These are phyloP conservation scores for Amanita rubescens DNA, from an alignment of 768 basidiomycete genomes.

Conservation along the genomic window DNA sequence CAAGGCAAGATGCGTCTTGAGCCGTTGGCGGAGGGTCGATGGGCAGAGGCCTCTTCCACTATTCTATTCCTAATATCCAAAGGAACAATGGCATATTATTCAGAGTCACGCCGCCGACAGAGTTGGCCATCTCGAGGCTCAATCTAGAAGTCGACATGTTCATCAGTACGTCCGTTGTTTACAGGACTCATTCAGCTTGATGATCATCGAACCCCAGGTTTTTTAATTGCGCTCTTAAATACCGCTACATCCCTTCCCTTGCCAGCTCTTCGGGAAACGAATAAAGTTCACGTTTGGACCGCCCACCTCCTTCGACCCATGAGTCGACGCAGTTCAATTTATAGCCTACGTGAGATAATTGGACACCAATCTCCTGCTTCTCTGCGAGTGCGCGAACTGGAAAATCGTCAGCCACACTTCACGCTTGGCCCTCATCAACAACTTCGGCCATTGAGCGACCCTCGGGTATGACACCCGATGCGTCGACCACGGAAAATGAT, in stretches of 20 bases:
- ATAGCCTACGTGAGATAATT: constrained; percentile 69
- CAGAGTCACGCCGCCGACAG: constrained; percentile 53
- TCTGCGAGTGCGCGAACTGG: constrained; percentile 66
- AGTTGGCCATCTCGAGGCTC: constrained; percentile 55
- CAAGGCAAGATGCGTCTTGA: constrained; percentile 60
- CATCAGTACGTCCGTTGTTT: constrained; percentile 58
- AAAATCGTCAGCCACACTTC: constrained; percentile 42
- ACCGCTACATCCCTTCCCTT: constrained; percentile 44
- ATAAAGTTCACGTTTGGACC: no score
- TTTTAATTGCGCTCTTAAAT: constrained; percentile 47
- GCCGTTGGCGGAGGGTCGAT: constrained; percentile 60
- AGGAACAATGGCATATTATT: constrained; percentile 63
- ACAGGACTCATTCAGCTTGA: constrained; percentile 55
- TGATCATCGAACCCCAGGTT: no score
- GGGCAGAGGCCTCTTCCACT: constrained; percentile 52
- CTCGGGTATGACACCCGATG: no score
- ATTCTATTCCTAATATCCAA: constrained; percentile 68
- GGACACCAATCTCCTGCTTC: constrained; percentile 62
- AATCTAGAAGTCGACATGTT: constrained; percentile 67
- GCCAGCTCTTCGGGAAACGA: constrained; percentile 45
- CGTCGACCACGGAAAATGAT: constrained; percentile 42
- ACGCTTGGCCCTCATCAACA: constrained; percentile 53
- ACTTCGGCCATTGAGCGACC: no score
- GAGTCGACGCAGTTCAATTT: no score
- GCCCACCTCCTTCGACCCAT: constrained; percentile 45